Percentiles rank a stretch among this genome's conserved stretches.
These are phyloP conservation scores for Simplicillium sp. DNA, from an alignment of 2,329 filamentous ascomycete genomes.

Conservation along the genomic window DNA sequence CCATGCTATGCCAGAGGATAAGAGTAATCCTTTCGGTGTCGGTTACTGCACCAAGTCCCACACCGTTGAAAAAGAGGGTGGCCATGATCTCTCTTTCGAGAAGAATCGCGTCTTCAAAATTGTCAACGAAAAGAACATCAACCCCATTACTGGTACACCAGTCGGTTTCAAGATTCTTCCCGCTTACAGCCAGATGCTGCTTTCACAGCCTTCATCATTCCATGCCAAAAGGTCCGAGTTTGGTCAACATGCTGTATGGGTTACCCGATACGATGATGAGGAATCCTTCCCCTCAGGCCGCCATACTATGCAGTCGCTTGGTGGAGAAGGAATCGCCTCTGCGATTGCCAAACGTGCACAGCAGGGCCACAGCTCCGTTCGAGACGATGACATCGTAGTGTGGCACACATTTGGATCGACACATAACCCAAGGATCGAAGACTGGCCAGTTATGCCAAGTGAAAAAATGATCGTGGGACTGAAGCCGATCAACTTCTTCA, in stretches of 20 bases:
- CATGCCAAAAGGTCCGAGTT: slow-evolving; percentile 32
- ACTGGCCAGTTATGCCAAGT: slow-evolving; percentile 61
- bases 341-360: slow-evolving; percentile 14
- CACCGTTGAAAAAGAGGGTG: slow-evolving; percentile 29
- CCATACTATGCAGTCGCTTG: slow-evolving; percentile 37
- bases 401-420: slow-evolving; percentile 53
- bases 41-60: slow-evolving; percentile 33
- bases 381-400: slow-evolving; percentile 43
- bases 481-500: slow-evolving; percentile 46
- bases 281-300: slow-evolving; percentile 32
- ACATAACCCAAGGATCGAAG: slow-evolving; percentile 55
- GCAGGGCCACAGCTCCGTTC: slow-evolving; percentile 13
- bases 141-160: slow-evolving; percentile 31
- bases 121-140: slow-evolving; percentile 31
- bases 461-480: slow-evolving; percentile 43
- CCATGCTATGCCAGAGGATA: slow-evolving; percentile 27
- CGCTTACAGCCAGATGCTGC: slow-evolving; percentile 33
- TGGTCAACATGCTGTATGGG: slow-evolving; percentile 32
- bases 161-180: slow-evolving; percentile 37
- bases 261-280: slow-evolving; percentile 31
- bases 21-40: slow-evolving; percentile 42
- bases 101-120: slow-evolving; percentile 40
- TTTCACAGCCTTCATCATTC: slow-evolving; percentile 27
- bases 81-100: slow-evolving; percentile 39
- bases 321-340: slow-evolving; percentile 25